Evolutionary conservation across 495 filamentous ascomycete species (phyloP).

Genomic region (Rostrohypoxylon terebratum): DNA sequence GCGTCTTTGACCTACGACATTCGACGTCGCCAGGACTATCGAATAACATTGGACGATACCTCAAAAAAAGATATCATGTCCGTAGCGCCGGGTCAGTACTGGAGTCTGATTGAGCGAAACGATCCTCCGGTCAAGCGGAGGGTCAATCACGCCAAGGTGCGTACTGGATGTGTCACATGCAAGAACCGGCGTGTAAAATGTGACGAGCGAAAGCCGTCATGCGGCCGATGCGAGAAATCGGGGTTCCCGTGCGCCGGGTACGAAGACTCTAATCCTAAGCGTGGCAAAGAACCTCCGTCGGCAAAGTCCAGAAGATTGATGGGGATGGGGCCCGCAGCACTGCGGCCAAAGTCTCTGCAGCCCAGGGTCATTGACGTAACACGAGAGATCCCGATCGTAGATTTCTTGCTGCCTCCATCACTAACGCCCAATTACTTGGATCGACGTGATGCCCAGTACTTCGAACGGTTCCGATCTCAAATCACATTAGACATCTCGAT

Average conservation of each 20-base stretch:
- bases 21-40: not conserved
- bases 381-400: slow-evolving; percentile 2
- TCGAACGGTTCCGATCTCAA: slow-evolving; percentile 38
- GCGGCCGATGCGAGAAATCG: slow-evolving; percentile 64
- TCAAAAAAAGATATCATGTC: slow-evolving; percentile 25
- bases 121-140: slow-evolving; percentile 34
- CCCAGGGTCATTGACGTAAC: slow-evolving; percentile 1
- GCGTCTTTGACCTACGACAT: not conserved
- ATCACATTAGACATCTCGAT: slow-evolving; percentile 27
- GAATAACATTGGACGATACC: not conserved
- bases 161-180: slow-evolving; percentile 51
- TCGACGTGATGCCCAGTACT: slow-evolving; percentile 42
- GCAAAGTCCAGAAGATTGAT: slow-evolving; percentile 3
- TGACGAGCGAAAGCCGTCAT: slow-evolving; percentile 68
- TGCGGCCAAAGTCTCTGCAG: slow-evolving; percentile 17
- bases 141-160: slow-evolving; percentile 45
- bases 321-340: not conserved
- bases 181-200: slow-evolving; percentile 64
- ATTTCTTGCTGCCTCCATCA: slow-evolving; percentile 18
- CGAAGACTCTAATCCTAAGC: slow-evolving; percentile 37
- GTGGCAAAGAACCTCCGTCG: slow-evolving; percentile 2
- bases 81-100: slow-evolving; percentile 35
- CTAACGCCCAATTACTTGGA: slow-evolving; percentile 39
- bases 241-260: slow-evolving; percentile 69
- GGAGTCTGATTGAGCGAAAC: slow-evolving; percentile 39